These are phyloP conservation scores for Ulota crispa DNA, from an alignment of 225 moss, liverwort and hornwort species.

Conservation along the genomic window DNA sequence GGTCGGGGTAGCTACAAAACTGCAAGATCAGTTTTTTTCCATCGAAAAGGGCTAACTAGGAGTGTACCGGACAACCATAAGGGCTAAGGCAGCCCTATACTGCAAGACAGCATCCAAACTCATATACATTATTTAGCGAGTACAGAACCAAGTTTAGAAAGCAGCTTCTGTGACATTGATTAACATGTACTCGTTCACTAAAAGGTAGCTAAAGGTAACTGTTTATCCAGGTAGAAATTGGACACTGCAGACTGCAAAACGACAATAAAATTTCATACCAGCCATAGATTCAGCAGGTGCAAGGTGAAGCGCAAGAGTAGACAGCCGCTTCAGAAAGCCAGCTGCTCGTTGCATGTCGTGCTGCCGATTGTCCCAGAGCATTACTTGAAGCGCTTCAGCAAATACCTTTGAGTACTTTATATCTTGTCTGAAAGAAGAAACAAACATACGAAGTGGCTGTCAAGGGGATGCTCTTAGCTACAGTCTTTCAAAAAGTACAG, in stretches of 20 bases:
- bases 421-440: constrained; percentile 47
- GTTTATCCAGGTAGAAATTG: neutral
- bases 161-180: neutral
- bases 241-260: constrained; percentile 6
- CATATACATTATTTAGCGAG: neutral
- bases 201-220: neutral
- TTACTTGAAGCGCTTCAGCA: constrained; percentile 80
- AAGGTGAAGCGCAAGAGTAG: constrained; percentile 81
- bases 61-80: neutral
- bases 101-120: constrained; percentile 3
- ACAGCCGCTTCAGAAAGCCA: constrained; percentile 91
- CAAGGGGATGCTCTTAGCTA: neutral
- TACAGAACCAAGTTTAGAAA: neutral
- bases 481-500: neutral
- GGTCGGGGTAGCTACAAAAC: neutral
- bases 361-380: constrained; percentile 94
- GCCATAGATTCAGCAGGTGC: constrained; percentile 86
- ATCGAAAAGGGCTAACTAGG: neutral
- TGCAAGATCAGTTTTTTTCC: neutral
- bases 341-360: constrained; percentile 96
- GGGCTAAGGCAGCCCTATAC: neutral
- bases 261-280: constrained; percentile 42
- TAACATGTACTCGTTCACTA: neutral
- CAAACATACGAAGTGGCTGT: constrained; percentile 11
- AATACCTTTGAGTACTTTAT: constrained; percentile 65